phyloP scores from a whole-genome alignment of 2,329 filamentous ascomycete species.

The Neoscytalidium dimidiatum region DNA sequence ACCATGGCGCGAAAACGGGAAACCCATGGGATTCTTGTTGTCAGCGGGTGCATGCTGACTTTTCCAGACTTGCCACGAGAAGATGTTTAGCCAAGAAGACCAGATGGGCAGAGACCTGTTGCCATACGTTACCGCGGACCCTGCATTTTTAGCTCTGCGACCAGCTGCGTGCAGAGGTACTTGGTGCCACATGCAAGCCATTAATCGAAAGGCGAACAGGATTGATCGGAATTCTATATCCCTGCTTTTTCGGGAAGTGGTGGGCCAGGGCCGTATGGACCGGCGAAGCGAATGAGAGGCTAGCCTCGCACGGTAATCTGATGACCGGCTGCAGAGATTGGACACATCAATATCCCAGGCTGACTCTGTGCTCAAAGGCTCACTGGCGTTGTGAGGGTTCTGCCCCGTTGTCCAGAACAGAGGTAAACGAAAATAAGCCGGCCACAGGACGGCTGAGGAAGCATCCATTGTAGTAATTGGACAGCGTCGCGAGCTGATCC shows the following conservation, averaged over 20 bases:
- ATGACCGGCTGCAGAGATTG: slow-evolving; percentile 8
- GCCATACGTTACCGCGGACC: neutral
- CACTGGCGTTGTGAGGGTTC: neutral
- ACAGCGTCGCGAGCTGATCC: neutral
- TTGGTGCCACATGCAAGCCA: neutral
- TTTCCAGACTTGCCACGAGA: no score
- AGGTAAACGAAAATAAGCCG: neutral
- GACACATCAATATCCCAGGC: neutral
- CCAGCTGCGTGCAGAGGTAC: neutral
- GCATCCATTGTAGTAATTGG: neutral
- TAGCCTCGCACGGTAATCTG: slow-evolving; percentile 11
- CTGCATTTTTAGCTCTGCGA: neutral
- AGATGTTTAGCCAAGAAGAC: no score
- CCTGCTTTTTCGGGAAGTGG: neutral
- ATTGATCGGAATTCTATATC: neutral
- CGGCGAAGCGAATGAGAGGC: slow-evolving; percentile 6
- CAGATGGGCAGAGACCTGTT: no score
- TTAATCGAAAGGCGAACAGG: neutral
- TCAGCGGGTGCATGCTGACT: no score
- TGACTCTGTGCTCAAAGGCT: neutral
- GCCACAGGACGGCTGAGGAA: neutral
- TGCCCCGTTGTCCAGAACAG: neutral
- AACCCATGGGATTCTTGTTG: neutral
- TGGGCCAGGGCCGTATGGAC: neutral
- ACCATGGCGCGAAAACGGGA: neutral